phyloP scores from a whole-genome alignment of 225 moss, liverwort and hornwort genomes.

The Asterella californica region DNA sequence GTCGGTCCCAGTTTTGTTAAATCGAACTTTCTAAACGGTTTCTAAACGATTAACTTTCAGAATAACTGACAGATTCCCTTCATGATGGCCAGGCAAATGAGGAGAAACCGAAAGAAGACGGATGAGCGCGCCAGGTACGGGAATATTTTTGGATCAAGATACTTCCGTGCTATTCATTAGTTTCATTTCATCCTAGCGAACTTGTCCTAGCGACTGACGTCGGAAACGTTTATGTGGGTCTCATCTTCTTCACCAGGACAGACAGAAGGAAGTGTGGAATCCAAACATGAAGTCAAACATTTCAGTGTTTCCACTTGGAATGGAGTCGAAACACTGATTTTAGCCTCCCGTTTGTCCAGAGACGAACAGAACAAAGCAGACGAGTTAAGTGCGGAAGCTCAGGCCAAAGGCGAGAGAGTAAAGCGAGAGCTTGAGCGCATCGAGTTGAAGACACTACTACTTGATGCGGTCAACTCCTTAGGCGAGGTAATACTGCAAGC shows the following conservation, averaged over 20 bases:
- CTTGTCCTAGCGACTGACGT: not conserved
- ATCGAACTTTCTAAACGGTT: not conserved
- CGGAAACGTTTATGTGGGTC: not conserved
- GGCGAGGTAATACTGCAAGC: conserved; percentile 56
- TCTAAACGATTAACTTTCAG: not conserved
- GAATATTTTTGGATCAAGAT: not conserved
- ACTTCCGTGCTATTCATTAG: not conserved
- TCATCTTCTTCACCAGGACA: not conserved
- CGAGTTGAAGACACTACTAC: conserved; percentile 52
- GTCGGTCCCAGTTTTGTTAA: not conserved
- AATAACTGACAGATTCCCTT: not conserved
- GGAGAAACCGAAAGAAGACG: conserved; percentile 18
- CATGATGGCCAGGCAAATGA: conserved; percentile 40
- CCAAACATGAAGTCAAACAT: not conserved
- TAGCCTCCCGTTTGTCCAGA: conserved; percentile 33
- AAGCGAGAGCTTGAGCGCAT: conserved; percentile 86
- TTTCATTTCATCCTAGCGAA: not conserved
- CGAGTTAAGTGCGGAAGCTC: conserved; percentile 43
- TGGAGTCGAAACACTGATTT: conserved; percentile 3
- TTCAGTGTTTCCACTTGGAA: not conserved
- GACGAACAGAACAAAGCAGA: conserved; percentile 41
- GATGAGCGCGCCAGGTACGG: conserved; percentile 28
- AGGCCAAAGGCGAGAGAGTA: conserved; percentile 75
- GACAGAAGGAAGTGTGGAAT: not conserved
- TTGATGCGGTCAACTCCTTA: conserved; percentile 66